Evolutionary conservation across 225 moss, liverwort and hornwort species (phyloP).

Genomic region (Physcomitrium patens): DNA sequence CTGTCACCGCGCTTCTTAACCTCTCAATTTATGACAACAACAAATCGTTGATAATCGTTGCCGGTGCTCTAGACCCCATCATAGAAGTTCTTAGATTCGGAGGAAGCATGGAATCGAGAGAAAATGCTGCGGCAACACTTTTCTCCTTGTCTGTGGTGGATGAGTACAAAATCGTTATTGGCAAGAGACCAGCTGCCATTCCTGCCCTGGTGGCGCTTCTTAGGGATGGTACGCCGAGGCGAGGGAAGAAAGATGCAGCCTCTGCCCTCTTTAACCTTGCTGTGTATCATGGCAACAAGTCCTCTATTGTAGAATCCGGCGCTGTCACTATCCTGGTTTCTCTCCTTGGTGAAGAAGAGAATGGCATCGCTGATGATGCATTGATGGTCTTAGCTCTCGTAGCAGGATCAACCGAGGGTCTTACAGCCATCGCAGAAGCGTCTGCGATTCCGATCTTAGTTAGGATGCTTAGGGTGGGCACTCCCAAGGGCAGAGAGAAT

Average conservation of each 20-base stretch:
- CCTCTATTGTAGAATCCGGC: constrained; percentile 53
- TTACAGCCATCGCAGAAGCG: constrained; percentile 51
- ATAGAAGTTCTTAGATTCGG: constrained; percentile 56
- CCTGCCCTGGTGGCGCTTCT: constrained; percentile 61
- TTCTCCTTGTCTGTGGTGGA: constrained; percentile 68
- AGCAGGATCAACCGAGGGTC: constrained; percentile 63
- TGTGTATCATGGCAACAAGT: constrained; percentile 64
- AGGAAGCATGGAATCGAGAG: constrained; percentile 59
- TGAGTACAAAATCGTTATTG: constrained; percentile 60
- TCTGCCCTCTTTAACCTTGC: constrained; percentile 74
- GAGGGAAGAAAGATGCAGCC: constrained; percentile 72
- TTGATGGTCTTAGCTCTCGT: constrained; percentile 71
- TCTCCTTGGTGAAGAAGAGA: constrained; percentile 56
- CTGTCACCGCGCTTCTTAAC: constrained; percentile 72
- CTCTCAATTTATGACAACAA: constrained; percentile 77
- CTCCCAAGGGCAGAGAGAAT: constrained; percentile 65
- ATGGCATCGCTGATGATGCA: constrained; percentile 72
- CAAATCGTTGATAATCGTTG: constrained; percentile 62
- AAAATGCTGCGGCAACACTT: constrained; percentile 74
- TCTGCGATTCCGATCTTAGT: constrained; percentile 60
- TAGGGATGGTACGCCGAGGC: constrained; percentile 46
- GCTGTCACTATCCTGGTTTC: constrained; percentile 50
- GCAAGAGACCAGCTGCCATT: constrained; percentile 49
- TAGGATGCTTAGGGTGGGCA: constrained; percentile 60
- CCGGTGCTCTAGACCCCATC: constrained; percentile 58